Evolutionary conservation across 345 rosid species (phyloP).

Genomic region (Arabis hirsuta): DNA sequence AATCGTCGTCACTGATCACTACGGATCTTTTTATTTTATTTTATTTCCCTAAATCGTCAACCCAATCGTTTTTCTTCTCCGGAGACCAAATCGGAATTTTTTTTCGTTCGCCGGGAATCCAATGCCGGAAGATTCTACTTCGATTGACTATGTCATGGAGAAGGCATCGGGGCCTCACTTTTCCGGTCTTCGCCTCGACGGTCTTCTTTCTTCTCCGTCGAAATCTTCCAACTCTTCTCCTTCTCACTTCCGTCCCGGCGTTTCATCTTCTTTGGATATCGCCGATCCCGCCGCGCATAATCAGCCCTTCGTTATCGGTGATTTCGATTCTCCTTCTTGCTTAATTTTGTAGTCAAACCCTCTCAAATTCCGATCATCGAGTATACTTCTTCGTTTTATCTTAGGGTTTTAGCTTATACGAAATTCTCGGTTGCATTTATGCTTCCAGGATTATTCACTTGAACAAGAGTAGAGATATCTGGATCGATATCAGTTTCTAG

Average conservation of each 20-base stretch:
- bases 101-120: not conserved
- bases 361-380: slow-evolving; percentile 21
- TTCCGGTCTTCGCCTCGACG: slow-evolving; percentile 94
- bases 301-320: slow-evolving; percentile 96
- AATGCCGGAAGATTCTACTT: slow-evolving; percentile 62
- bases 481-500: slow-evolving; percentile 15
- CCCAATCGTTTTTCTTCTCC: slow-evolving; percentile 20
- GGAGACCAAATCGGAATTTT: slow-evolving; percentile 22
- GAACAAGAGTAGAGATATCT: not conserved
- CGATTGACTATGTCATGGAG: slow-evolving; percentile 92
- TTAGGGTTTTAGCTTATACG: slow-evolving; percentile 28
- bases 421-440: not conserved
- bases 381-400: slow-evolving; percentile 2
- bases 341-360: not conserved
- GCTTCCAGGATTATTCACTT: slow-evolving; percentile 1
- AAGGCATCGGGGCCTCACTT: slow-evolving; percentile 97
- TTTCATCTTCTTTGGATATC: slow-evolving; percentile 22
- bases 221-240: slow-evolving; percentile 54
- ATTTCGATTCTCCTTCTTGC: slow-evolving; percentile 19
- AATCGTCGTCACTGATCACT: slow-evolving; percentile 38
- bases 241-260: slow-evolving; percentile 37
- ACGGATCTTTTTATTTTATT: not conserved
- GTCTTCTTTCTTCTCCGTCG: slow-evolving; percentile 63
- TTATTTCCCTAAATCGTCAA: not conserved
- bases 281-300: slow-evolving; percentile 49